phyloP scores from a whole-genome alignment of 768 basidiomycete species.

The Serendipita indica region DNA sequence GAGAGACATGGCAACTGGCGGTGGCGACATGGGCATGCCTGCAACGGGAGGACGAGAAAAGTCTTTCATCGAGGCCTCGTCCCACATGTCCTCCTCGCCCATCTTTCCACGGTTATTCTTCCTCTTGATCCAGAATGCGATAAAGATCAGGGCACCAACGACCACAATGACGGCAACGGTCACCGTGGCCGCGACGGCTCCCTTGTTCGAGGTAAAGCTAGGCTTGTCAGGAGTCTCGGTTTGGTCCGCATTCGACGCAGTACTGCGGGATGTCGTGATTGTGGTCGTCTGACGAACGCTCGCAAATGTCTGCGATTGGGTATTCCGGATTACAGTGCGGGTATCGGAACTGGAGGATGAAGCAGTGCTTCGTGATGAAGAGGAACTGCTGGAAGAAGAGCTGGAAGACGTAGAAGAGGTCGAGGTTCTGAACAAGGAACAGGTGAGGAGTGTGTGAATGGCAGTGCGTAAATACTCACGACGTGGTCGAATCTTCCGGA shows the following conservation, averaged over 20 bases:
- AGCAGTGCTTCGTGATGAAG: not conserved
- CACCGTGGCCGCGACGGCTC: not conserved
- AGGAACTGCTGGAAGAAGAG: not conserved
- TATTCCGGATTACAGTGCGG: not conserved
- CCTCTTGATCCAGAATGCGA: conserved; percentile 5
- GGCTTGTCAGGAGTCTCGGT: not conserved
- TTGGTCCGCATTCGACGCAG: not conserved
- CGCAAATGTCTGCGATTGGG: not conserved
- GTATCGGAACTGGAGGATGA: not conserved
- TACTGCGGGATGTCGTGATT: not conserved
- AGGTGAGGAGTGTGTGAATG: not conserved
- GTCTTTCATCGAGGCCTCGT: conserved; percentile 2
- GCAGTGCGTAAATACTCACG: not conserved
- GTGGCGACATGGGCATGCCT: not conserved
- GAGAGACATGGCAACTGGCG: not conserved
- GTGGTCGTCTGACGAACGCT: not conserved
- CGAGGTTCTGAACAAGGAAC: not conserved
- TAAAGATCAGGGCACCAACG: conserved; percentile 3
- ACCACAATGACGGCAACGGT: not conserved
- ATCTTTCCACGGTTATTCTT: not conserved
- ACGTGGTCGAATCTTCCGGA: not conserved
- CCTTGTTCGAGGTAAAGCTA: not conserved
- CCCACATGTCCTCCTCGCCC: conserved; percentile 5
- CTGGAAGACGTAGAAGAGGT: not conserved
- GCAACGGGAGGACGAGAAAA: not conserved